These are phyloP conservation scores for Ganoderma meredithae DNA, from an alignment of 1,284 basidiomycete species.

Conservation along the genomic window DNA sequence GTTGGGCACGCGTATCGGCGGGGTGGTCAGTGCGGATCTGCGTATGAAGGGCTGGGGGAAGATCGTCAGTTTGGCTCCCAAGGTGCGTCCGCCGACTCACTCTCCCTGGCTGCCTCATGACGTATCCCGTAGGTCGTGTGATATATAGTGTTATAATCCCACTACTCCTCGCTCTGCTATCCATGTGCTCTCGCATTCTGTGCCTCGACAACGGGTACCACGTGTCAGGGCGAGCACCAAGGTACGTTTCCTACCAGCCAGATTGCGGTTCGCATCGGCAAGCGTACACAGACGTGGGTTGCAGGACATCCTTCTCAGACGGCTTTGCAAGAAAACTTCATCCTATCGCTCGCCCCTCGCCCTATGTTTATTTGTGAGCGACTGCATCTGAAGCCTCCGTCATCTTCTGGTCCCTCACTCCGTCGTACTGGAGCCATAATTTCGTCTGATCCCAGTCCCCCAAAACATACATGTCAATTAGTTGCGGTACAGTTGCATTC, in stretches of 20 bases:
- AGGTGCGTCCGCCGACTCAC: constrained; percentile 58
- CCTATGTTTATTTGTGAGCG: too few relatives aligned
- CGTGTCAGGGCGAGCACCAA: too few relatives aligned
- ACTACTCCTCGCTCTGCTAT: constrained; percentile 8
- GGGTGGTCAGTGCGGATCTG: constrained; percentile 92
- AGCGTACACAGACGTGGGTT: too few relatives aligned
- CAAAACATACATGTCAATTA: background rate
- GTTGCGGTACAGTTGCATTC: background rate
- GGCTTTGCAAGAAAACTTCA: too few relatives aligned
- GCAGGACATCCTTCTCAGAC: too few relatives aligned
- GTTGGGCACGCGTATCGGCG: constrained; percentile 94
- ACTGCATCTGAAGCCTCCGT: too few relatives aligned
- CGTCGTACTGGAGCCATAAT: too few relatives aligned
- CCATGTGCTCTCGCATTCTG: background rate
- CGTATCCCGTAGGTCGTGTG: constrained; percentile 22
- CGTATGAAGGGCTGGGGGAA: constrained; percentile 95
- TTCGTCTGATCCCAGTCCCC: too few relatives aligned
- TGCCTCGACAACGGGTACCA: background rate
- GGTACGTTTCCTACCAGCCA: too few relatives aligned
- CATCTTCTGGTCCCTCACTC: too few relatives aligned
- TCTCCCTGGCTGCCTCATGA: background rate
- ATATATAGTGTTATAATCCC: constrained; percentile 22
- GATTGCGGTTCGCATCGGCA: too few relatives aligned
- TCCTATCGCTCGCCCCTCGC: too few relatives aligned
- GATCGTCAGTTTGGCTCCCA: constrained; percentile 91